phyloP scores from a whole-genome alignment of 2,329 filamentous ascomycete genomes.

The Paramyrothecium sp. region DNA sequence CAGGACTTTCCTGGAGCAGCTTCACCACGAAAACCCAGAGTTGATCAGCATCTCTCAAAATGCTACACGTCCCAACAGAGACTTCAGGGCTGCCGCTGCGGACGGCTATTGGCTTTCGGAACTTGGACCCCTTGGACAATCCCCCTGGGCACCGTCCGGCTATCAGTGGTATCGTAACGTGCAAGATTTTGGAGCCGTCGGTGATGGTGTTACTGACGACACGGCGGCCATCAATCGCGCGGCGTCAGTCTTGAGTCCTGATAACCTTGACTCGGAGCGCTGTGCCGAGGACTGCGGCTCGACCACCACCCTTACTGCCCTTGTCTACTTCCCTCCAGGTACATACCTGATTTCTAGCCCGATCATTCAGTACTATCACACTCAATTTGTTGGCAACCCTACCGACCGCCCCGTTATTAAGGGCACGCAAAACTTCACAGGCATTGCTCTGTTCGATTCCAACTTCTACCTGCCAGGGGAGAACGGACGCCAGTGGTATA shows the following conservation, averaged over 20 bases:
- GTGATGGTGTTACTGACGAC: slow-evolving; percentile 25
- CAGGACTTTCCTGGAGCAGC: background rate
- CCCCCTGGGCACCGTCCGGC: slow-evolving; percentile 10
- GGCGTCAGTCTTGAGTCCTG: slow-evolving; percentile 46
- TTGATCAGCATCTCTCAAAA: background rate
- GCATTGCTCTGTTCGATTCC: slow-evolving; percentile 70
- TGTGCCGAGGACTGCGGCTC: slow-evolving; percentile 68
- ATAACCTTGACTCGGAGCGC: slow-evolving; percentile 55
- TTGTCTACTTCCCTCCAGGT: slow-evolving; percentile 69
- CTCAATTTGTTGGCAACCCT: slow-evolving; percentile 70
- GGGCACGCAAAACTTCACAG: slow-evolving; percentile 52
- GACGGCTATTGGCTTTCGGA: slow-evolving; percentile 4
- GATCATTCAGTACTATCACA: slow-evolving; percentile 68
- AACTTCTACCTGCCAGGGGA: slow-evolving; percentile 57
- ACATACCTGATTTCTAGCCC: slow-evolving; percentile 63
- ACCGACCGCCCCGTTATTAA: slow-evolving; percentile 51
- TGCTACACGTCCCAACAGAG: background rate
- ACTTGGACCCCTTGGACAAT: slow-evolving; percentile 1
- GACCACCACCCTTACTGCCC: slow-evolving; percentile 60
- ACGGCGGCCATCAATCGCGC: slow-evolving; percentile 58
- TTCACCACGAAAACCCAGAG: background rate
- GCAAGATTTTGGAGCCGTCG: slow-evolving; percentile 53
- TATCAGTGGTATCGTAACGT: slow-evolving; percentile 56
- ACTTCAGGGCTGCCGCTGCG: background rate
- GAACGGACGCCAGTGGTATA: slow-evolving; percentile 67